Evolutionary conservation across 305 asterid genomes (phyloP).

Genomic region (Rubia tinctorum): DNA sequence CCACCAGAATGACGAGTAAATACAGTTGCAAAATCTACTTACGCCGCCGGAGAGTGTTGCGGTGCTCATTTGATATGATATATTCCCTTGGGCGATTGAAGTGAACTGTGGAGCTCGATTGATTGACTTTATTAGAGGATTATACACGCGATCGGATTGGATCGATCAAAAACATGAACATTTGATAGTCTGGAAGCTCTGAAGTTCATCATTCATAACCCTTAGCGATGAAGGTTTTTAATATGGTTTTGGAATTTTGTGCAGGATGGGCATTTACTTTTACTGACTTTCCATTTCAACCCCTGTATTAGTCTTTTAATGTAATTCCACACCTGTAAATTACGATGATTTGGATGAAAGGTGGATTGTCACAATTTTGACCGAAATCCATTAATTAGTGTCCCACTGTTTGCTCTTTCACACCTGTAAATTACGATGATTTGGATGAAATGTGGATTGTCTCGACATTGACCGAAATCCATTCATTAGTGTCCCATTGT

Average conservation of each 20-base stretch:
- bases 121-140: neutral
- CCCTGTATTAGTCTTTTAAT: neutral
- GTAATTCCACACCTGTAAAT: neutral
- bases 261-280: neutral
- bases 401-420: no score
- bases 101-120: neutral
- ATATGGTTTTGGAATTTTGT: neutral
- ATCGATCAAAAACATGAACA: neutral
- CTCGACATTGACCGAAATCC: no score
- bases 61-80: conserved; percentile 22
- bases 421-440: no score
- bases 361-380: no score
- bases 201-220: neutral
- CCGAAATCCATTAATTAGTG: no score
- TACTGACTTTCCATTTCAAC: neutral
- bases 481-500: no score
- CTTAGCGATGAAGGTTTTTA: conserved; percentile 7
- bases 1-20: neutral
- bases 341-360: no score
- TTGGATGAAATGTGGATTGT: no score
- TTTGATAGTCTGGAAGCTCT: conserved; percentile 4
- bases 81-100: neutral
- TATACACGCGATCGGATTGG: neutral
- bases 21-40: conserved; percentile 5
- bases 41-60: conserved; percentile 22